Evolutionary conservation across 2,329 filamentous ascomycete species (phyloP).

Genomic region (Aspergillus unguis): DNA sequence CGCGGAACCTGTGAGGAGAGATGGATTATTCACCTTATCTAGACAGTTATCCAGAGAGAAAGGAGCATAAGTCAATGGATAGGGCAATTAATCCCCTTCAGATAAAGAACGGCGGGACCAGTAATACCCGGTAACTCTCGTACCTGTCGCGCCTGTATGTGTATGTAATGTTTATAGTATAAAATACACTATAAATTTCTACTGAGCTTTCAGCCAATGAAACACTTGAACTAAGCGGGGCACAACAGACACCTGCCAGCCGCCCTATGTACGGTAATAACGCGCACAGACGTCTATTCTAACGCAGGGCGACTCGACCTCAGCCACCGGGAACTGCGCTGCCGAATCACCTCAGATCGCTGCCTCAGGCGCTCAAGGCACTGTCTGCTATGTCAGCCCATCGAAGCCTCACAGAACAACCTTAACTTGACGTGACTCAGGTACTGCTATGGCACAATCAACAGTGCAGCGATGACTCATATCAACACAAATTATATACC

Average conservation of each 20-base stretch:
- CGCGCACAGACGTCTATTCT: too few species aligned
- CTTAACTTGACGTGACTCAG: background rate
- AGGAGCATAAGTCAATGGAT: too few species aligned
- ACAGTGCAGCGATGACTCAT: too few species aligned
- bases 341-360: slow-evolving; percentile 7
- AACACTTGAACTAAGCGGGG: background rate
- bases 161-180: background rate
- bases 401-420: background rate
- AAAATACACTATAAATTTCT: background rate
- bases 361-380: slow-evolving; percentile 1
- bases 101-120: background rate
- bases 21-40: slow-evolving; percentile 2
- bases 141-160: background rate
- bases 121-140: background rate
- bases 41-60: too few species aligned
- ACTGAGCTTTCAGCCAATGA: background rate
- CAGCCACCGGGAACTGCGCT: background rate
- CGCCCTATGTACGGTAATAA: too few species aligned
- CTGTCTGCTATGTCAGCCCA: background rate
- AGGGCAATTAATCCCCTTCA: background rate
- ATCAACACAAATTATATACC: too few species aligned
- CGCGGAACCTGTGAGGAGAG: background rate
- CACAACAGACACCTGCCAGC: too few species aligned
- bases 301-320: too few species aligned
- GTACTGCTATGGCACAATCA: background rate